phyloP scores from a whole-genome alignment of 2,329 filamentous ascomycete species.

The Trichoderma polysporum region DNA sequence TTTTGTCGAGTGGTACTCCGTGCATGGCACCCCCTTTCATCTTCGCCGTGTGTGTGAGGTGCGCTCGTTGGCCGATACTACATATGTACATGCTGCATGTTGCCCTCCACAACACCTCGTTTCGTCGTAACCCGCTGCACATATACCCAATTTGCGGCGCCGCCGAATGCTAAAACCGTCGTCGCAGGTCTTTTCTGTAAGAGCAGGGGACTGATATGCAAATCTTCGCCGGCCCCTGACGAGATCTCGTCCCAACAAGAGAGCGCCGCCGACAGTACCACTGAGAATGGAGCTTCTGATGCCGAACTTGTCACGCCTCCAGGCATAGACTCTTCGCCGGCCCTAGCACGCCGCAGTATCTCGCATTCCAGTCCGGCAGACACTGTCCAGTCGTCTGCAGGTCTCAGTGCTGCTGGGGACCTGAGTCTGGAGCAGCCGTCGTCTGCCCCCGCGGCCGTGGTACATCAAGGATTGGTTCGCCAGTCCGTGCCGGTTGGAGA shows the following conservation, averaged over 20 bases:
- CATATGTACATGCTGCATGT: background rate
- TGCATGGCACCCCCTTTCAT: background rate
- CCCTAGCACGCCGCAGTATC: constrained; percentile 12
- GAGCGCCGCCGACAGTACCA: constrained; percentile 1
- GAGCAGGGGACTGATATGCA: constrained; percentile 34
- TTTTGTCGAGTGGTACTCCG: background rate
- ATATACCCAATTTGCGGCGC: background rate
- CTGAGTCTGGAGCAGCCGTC: background rate
- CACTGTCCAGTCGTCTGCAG: constrained; percentile 16
- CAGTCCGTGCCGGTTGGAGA: constrained; percentile 13
- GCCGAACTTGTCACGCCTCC: constrained; percentile 12
- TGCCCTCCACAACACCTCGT: background rate
- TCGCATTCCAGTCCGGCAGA: constrained; percentile 21
- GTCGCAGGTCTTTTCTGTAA: constrained; percentile 37
- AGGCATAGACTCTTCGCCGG: constrained; percentile 12
- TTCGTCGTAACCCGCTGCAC: background rate
- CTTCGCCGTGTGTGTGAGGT: background rate
- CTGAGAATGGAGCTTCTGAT: constrained; percentile 16
- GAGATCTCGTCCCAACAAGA: constrained; percentile 8
- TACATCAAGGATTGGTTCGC: constrained; percentile 30
- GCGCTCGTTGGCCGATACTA: constrained; percentile 1
- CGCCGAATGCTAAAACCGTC: constrained; percentile 1
- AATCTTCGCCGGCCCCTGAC: constrained; percentile 30
- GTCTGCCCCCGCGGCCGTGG: constrained; percentile 25
- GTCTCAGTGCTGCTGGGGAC: constrained; percentile 8